phyloP scores from a whole-genome alignment of 2,329 filamentous ascomycete species.

The Diaporthe eres region DNA sequence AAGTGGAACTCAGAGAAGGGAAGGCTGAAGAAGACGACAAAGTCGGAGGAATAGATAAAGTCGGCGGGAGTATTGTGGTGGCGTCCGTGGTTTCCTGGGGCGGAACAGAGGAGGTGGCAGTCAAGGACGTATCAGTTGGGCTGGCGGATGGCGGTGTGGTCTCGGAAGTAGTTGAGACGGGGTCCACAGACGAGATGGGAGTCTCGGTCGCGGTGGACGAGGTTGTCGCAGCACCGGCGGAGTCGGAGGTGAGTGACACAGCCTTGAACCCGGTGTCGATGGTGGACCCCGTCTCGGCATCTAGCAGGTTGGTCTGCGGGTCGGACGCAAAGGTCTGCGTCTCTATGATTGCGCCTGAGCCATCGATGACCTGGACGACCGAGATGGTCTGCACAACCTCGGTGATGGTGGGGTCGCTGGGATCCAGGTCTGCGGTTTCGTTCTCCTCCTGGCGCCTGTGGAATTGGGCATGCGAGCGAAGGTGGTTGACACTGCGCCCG shows the following conservation, averaged over 20 bases:
- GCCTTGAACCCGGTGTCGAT: constrained; percentile 47
- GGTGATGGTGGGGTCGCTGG: constrained; percentile 55
- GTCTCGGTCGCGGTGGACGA: constrained; percentile 34
- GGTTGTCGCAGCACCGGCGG: constrained; percentile 32
- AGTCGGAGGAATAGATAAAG: constrained; percentile 33
- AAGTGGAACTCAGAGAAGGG: constrained; percentile 40
- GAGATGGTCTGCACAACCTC: constrained; percentile 69
- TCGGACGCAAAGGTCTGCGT: constrained; percentile 59
- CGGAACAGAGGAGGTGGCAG: constrained; percentile 23
- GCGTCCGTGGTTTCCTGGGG: constrained; percentile 38
- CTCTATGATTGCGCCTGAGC: constrained; percentile 59
- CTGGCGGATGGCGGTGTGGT: constrained; percentile 39
- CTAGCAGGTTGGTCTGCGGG: constrained; percentile 56
- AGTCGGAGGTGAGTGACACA: constrained; percentile 29
- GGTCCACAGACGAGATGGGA: constrained; percentile 31
- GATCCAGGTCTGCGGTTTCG: constrained; percentile 44
- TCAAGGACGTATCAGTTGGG: constrained; percentile 42
- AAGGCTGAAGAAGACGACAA: constrained; percentile 35
- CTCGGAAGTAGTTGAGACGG: constrained; percentile 35
- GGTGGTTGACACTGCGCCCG: constrained; percentile 44
- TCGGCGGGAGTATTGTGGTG: constrained; percentile 39
- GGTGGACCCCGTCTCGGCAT: constrained; percentile 55
- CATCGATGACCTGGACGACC: constrained; percentile 67
- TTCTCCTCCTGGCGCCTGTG: constrained; percentile 48
- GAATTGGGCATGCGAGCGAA: constrained; percentile 48